Evolutionary conservation across 2,329 filamentous ascomycete species (phyloP), one percentile per base, ranked within the genome.

Genomic region (Dryadomyces sulphureus): DNA sequence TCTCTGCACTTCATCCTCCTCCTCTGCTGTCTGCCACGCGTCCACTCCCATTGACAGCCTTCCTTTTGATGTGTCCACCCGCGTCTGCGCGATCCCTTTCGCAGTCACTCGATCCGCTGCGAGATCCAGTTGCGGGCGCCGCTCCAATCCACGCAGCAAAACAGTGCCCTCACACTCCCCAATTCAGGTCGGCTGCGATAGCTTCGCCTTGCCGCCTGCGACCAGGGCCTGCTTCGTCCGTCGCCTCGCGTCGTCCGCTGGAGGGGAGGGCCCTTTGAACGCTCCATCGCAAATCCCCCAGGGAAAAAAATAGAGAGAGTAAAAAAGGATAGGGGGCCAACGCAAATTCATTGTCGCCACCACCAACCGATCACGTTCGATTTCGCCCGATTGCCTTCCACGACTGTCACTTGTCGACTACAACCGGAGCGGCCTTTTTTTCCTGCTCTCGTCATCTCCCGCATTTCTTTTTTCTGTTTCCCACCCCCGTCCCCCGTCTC

Each of bases 81-180:
- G 47, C 47, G 43, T 32, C 49, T 35, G 48, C 50, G 48, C 49
- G 47, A 35, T 49, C 48, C 35, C 41, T 40, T 49, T 49, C 44
- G 47, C 45, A 50, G 47, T 53, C 49, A 41, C 47, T 45, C 47
- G 50, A 54, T 47, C 52, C 43, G 45, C 46, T 38, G 38, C 45
- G 44, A 49, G 40, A 47, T 47, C 49, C 50, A 50, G 46, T 49
- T 52, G 49, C 46, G 51, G 51, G 49, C 45, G 50, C 46, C 39
- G 51, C 49, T 43, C 48, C 49, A 46, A 50, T 25, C 46, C 48
- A 50, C 32, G 22, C 47, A 47, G 32, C 17, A 48, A 17, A 32
- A n/a, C 21, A 38, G 35, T 34, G 41, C 27, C 41, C 30, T 35
- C 27, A 36, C 41, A 20, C 27, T 14, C 27, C 41, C 19, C 30